Evolutionary conservation across 169 alveolate species (phyloP).

Genomic region (Plasmodium malariae): DNA sequence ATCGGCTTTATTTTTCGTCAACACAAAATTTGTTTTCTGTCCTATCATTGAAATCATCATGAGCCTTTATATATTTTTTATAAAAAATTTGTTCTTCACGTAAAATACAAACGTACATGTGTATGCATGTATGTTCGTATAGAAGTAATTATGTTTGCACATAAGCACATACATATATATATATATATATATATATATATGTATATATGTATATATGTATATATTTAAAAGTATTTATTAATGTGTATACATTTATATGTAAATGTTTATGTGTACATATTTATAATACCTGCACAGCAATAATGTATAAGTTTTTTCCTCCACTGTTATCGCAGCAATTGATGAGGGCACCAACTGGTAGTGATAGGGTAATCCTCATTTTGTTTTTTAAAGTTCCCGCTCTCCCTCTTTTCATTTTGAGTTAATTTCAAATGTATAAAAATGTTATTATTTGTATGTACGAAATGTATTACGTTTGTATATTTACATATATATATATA

Average conservation of each 20-base stretch:
- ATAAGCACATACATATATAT: not conserved
- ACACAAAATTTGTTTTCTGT: conserved; percentile 52
- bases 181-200: too few relatives aligned
- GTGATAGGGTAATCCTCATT: conserved; percentile 94
- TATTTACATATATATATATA: not conserved
- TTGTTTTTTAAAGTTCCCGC: conserved; percentile 88
- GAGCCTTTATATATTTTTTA: conserved; percentile 41
- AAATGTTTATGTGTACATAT: not conserved
- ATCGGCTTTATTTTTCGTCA: conserved; percentile 60
- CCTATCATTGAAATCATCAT: conserved; percentile 76
- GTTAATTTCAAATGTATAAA: conserved; percentile 7
- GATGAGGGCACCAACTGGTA: conserved; percentile 97
- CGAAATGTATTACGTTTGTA: not conserved
- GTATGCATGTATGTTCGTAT: not conserved
- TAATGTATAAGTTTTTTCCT: conserved; percentile 97
- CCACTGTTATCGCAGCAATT: conserved; percentile 99
- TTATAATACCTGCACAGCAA: conserved; percentile 97
- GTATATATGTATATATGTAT: not conserved
- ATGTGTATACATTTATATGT: not conserved
- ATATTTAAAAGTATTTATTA: not conserved
- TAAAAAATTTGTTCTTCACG: not conserved
- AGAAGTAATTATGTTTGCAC: conserved; percentile 87
- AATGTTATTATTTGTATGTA: not conserved
- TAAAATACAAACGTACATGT: not conserved
- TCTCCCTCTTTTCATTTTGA: conserved; percentile 79